Evolutionary conservation across 352 stramenopile genomes (phyloP), one percentile per base, ranked within the genome.

Genomic region (Globisporangium cystogenes): DNA sequence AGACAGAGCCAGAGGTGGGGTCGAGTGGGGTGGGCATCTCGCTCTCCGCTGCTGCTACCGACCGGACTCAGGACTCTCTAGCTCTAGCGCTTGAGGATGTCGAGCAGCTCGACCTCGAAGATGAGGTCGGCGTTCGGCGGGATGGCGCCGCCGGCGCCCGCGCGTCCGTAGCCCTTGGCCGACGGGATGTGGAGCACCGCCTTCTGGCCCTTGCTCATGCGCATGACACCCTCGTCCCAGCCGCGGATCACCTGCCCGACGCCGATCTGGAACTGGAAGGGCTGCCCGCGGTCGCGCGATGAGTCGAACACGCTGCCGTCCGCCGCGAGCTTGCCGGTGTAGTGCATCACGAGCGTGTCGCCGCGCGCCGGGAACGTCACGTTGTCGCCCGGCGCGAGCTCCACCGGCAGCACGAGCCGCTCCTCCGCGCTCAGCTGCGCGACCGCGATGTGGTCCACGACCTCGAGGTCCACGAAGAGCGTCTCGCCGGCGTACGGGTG

Each of bases 141-240:
- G 51, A 98, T 96, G 15, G 88, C 72, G 26, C 75, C 79, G 7
- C 85, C 85, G 14, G 88, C 89, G 24, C 95, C 95, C 1, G 68
- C 47, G 31, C 56, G 61, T 24, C 94, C 95, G 66, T 99, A 99
- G 48, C 86, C 96, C 72, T 97, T 98, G 60, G 85, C 89, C 21
- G 75, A 64, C 7, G 95, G 90, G 58, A 98, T 98, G 46, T 82
- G 64, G 6, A 99, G 76, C 20, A 84, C 78, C 0, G 94, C 89
- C 59, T 91, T 95, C 74, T 98, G 90, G 26, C 95, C 94, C 47
- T 98, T 86, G 55, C 75, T 96, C 95, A 99, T 98, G 67, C 90
- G 72, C 70, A 97, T 76, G 26, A 99, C 92, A 20, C 94, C 85
- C 59, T 98, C 88, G 65, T 98, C 94, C 94, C 92, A 99, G 42